A percentile compares a stretch with the other conserved stretches of the same genome.
Conservation (phyloP, 495 filamentous ascomycete species). For the Schizothecium vesticola region DNA sequence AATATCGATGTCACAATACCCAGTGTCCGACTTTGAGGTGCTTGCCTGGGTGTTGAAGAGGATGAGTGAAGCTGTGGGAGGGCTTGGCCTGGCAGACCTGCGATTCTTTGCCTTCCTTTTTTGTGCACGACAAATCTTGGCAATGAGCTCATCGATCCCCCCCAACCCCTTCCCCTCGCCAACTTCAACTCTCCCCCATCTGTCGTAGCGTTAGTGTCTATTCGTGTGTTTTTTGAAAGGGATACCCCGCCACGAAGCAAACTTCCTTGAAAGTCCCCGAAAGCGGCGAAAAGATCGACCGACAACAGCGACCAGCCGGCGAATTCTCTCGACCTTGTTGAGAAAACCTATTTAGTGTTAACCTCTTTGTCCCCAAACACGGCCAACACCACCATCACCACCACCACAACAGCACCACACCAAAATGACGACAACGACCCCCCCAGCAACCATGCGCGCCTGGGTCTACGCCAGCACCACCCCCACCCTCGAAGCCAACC, state of each 20-base stretch:
- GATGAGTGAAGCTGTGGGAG: too few relatives aligned
- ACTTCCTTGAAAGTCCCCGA: not conserved
- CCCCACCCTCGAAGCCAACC: conserved; percentile 52
- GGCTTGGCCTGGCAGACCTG: too few relatives aligned
- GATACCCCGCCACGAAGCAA: too few relatives aligned
- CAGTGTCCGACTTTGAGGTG: too few relatives aligned
- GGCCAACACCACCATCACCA: not conserved
- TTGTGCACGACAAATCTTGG: not conserved
- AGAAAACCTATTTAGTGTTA: not conserved
- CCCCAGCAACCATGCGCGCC: conserved; percentile 50
- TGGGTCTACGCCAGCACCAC: conserved; percentile 54
- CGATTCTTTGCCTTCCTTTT: too few relatives aligned
- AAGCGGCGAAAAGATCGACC: not conserved
- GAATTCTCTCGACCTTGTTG: too few relatives aligned
- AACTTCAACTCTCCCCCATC: not conserved
- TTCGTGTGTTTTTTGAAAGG: not conserved
- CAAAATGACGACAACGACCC: not conserved
- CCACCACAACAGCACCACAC: not conserved
- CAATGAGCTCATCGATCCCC: not conserved
- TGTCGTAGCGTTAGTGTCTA: not conserved
- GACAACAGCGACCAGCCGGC: not conserved
- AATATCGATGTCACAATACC: too few relatives aligned
- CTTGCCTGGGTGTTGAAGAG: too few relatives aligned
- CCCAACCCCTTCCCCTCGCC: not conserved
- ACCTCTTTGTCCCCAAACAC: not conserved